Conservation (phyloP, 78 protist species). For the Pigoraptor vietnamica region DNA sequence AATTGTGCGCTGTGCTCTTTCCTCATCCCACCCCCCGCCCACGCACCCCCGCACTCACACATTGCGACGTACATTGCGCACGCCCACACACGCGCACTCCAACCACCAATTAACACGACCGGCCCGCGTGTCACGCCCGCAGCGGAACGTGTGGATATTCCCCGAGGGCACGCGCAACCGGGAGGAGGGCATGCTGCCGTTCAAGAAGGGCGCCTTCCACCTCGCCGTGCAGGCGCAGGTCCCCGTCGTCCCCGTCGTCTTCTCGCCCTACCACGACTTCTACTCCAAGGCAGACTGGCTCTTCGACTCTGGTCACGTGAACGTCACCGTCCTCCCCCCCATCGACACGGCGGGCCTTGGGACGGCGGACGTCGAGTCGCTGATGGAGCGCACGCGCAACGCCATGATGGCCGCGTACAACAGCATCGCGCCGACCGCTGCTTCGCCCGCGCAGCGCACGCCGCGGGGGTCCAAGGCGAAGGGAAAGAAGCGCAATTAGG, state of each 20-base stretch:
- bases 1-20: too few relatives aligned
- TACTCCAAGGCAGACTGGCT: not conserved
- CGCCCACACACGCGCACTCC: too few relatives aligned
- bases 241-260: not conserved
- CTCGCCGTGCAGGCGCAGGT: not conserved
- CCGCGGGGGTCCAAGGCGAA: not conserved
- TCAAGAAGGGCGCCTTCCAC: slow-evolving; percentile 1
- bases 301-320: not conserved
- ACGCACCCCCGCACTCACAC: too few relatives aligned
- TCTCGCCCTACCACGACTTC: not conserved
- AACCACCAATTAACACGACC: too few relatives aligned
- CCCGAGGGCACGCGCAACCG: slow-evolving; percentile 1
- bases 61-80: too few relatives aligned
- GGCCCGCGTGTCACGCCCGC: not conserved
- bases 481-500: not conserved
- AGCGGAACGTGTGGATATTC: not conserved
- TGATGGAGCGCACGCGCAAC: not conserved
- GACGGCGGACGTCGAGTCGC: not conserved
- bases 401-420: not conserved
- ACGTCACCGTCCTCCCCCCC: not conserved
- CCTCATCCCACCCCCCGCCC: too few relatives aligned
- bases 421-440: not conserved
- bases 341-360: not conserved
- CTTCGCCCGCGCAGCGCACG: not conserved
- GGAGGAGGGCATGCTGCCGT: not conserved